Evolutionary conservation across 768 basidiomycete species (phyloP), one percentile per base, ranked within the genome.

Genomic region (Udeniomyces megalosporus): DNA sequence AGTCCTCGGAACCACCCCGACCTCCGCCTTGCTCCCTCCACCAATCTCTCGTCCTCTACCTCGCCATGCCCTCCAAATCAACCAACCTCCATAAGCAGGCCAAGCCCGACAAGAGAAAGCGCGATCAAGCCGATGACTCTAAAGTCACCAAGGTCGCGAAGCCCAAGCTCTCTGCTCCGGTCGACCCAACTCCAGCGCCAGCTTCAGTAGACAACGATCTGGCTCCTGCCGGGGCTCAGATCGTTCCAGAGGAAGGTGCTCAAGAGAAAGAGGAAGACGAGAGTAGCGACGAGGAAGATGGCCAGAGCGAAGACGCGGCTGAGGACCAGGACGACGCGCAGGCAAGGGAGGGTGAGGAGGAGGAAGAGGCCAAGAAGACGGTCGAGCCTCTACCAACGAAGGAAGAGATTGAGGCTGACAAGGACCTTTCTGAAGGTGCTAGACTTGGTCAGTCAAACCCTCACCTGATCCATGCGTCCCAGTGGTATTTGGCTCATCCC

Each of bases 21-120:
- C 44, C 54, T 38, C 38, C 38, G 46, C n/a, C 34, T 45, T 38
- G 12, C 20, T 15, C 3, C 15, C 26, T 2, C 5, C 5, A 1
- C 35, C 34, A 4, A 12, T 22, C 15, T 24, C 31, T 35, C 14
- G 14, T 12, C 29, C 26, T n/a, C 14, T 26, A 24, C 11, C 26
- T 45, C 42, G 20, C 48, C 17, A 59, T 60, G 58, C 58, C 58
- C 29, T 60, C 58, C 49, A 49, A 35, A 42, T 60, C 58, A 1
- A 60, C 58, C 15, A 57, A 57, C 55, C 44, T 38, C 2, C 38
- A 35, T 29, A 57, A 57, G 42, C 46, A 52, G 24, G 31, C 32
- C 1, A 34, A 60, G 49, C 58, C 58, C 20, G 58, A 60, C 17
- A 60, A 60, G 58, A 49, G 58, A 42, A 60, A 60, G 35, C 48